These are phyloP conservation scores for Liriodendron chinense DNA, from an alignment of 164 flowering plant genomes.

Conservation along the genomic window DNA sequence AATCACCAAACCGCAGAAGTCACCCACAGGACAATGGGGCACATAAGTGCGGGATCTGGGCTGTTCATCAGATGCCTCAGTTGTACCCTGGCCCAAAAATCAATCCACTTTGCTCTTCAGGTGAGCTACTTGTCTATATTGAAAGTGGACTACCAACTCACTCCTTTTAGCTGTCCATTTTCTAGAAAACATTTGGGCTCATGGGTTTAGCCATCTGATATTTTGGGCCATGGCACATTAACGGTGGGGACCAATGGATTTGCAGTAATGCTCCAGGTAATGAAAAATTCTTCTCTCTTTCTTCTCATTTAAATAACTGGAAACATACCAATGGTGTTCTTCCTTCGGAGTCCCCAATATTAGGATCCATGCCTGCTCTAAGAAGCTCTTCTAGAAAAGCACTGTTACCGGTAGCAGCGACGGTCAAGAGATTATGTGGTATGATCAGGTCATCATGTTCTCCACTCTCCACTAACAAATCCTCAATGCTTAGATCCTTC, in stretches of 20 bases:
- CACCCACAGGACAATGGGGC: background rate
- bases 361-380: constrained; percentile 67
- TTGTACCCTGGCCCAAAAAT: too few species aligned
- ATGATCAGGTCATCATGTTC: constrained; percentile 46
- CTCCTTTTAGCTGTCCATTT: too few species aligned
- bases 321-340: constrained; percentile 76
- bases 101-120: too few species aligned
- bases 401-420: constrained; percentile 66
- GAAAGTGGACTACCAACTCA: background rate
- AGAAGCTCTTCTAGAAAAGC: constrained; percentile 80
- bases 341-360: constrained; percentile 64
- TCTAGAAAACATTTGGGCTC: background rate
- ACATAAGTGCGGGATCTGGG: too few species aligned
- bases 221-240: background rate
- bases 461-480: constrained; percentile 36
- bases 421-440: constrained; percentile 46
- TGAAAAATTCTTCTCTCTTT: background rate
- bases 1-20: background rate
- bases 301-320: background rate
- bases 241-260: background rate
- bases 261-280: background rate
- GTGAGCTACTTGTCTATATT: background rate
- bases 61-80: too few species aligned
- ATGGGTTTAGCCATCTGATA: background rate
- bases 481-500: constrained; percentile 48